These are phyloP conservation scores for Suhomyces maxii DNA, from an alignment of 1,139 yeast genomes.

Conservation along the genomic window DNA sequence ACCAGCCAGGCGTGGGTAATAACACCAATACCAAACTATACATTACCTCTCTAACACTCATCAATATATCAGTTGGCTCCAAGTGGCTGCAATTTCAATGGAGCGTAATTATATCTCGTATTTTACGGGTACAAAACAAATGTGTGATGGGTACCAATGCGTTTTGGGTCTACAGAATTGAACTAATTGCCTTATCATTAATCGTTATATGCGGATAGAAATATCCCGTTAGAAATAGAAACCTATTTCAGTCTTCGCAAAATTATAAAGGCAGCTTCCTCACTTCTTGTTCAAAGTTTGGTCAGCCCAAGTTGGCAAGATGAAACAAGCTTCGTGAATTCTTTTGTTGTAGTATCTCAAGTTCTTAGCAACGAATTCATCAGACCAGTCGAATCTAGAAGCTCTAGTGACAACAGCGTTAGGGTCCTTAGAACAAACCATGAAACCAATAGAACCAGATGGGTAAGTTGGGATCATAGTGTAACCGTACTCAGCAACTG, in stretches of 20 bases:
- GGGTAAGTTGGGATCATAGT: conserved; percentile 93
- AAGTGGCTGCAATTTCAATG: too few species aligned
- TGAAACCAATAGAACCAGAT: conserved; percentile 90
- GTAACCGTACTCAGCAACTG: conserved; percentile 83
- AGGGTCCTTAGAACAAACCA: conserved; percentile 83
- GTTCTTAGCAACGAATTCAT: conserved; percentile 60
- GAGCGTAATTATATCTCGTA: too few species aligned
- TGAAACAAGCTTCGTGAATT: conserved; percentile 83
- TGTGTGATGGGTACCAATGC: too few species aligned
- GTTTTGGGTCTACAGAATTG: background rate
- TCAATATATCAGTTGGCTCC: too few species aligned
- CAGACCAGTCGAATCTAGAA: conserved; percentile 58
- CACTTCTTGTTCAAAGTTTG: conserved; percentile 25
- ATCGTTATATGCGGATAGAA: background rate
- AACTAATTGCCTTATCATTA: background rate
- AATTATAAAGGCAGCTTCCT: conserved; percentile 1
- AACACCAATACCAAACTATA: too few species aligned
- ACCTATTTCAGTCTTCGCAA: background rate
- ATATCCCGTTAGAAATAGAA: background rate
- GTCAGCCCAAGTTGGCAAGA: conserved; percentile 85
- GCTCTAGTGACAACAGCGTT: conserved; percentile 66
- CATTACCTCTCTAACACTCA: too few species aligned
- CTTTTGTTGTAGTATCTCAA: conserved; percentile 78
- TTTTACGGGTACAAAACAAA: too few species aligned
- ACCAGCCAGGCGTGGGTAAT: too few species aligned